Evolutionary conservation across 2,329 filamentous ascomycete species (phyloP), one percentile per base, ranked within the genome.

Genomic region (Rhynchosporium secalis): DNA sequence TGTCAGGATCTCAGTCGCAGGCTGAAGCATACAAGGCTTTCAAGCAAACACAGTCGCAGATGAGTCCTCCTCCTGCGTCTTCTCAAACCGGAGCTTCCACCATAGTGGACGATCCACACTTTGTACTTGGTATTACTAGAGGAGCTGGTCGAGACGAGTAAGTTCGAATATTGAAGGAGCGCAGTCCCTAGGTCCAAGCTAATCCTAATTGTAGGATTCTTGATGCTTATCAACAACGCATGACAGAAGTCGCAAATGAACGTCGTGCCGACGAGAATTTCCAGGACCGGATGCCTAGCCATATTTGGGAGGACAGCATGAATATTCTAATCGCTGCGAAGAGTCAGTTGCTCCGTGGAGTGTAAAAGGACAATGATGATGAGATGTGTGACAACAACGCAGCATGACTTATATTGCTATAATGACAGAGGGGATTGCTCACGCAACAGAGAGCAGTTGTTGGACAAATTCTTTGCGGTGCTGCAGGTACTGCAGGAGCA

Each of bases 31-130:
- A 36, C 29, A 26, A 48, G 13, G 56, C 43, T 4, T 58, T 46
- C 31, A 58, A 48, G 38, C 33, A 20, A 15, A 28, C 45, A 15
- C 46, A 41, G 12, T 31, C 20, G 20, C 55, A 47, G 12, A 38
- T 9, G 41, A 57, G 55, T 38, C 13, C 20, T 12, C 20, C 45
- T 4, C n/a, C 9, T 28, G 3, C 9, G 8, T 49, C 45, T 10
- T 31, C 46, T 4, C 29, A 51, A 10, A 40, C 20, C 4, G 43
- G 40, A 47, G 15, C 8, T 2, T 40, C 36, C 12, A 38, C 9
- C n/a, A 6, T 29, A 7, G 56, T 69, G n/a, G 62, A 64, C 4
- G 68, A 70, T 58, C 69, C 69, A 4, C 48, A 67, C 51, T 71
- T 71, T 29, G 67, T 70, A 2, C 59, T 71, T 9, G 67, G 68